Evolutionary conservation across 768 basidiomycete genomes (phyloP), one percentile per base, ranked within the genome.

Genomic region (Mycena venus): DNA sequence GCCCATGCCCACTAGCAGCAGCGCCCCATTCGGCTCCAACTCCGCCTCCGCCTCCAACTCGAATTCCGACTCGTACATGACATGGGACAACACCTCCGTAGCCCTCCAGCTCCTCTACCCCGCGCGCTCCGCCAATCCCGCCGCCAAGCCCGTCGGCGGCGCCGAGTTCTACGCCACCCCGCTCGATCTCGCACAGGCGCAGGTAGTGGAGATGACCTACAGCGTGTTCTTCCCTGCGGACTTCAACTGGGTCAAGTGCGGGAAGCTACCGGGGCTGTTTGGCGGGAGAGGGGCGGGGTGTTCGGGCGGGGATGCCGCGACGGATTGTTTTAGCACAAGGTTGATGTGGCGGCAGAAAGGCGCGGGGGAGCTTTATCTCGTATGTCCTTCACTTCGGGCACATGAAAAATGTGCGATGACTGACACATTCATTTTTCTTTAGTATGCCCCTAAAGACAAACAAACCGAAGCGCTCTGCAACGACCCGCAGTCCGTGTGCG

Each of bases 221-320:
- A 91, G 90, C 80, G 91, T 95, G 12, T 96, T 92, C 82, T 96
- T 98, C 79, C 94, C 94, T 0, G 72, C 65, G 0, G 89, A 91
- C 73, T 97, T 96, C 75, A 87, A 93, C 64, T 97, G 91, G 87
- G 95, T 95, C 21, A 86, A 89, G 65, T 96, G 90, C 6, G 96
- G 96, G 9, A 97, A 98, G 83, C 81, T 97, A 7, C 95, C 96
- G 0, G 96, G 96, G 0, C 74, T 96, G 5, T 95, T 92, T 77
- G 93, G 93, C 0, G 94, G 94, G 0, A 91, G n/a, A n/a, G n/a
- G 89, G 75, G 84, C 79, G 4, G 88, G 86, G 23, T 95, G 94
- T 80, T 94, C 94, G 23, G 95, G 95, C 7, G 95, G 95, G 1
- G 85, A 91, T 76, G 86, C 87, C n/a, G 96, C 95, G 9, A 75